Percentiles rank a stretch among this genome's conserved stretches.
phyloP scores from a whole-genome alignment of 2,329 filamentous ascomycete species.

The Diplodia intermedia region DNA sequence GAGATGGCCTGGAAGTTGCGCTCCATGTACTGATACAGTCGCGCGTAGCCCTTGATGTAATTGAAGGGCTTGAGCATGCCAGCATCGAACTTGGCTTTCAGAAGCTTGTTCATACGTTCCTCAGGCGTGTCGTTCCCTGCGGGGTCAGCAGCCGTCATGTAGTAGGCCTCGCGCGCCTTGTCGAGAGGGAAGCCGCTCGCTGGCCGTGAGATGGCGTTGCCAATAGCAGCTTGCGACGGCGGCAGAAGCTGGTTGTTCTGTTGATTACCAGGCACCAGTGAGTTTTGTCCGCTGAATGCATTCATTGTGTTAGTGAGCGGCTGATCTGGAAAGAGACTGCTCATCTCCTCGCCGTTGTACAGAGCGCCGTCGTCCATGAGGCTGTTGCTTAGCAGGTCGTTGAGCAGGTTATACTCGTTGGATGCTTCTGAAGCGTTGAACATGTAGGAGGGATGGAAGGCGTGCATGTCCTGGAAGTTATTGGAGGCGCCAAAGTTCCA shows the following conservation, averaged over 20 bases:
- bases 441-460: conserved; percentile 92
- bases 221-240: conserved; percentile 53
- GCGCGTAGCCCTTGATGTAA: conserved; percentile 94
- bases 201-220: conserved; percentile 66
- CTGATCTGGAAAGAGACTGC: conserved; percentile 65
- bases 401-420: conserved; percentile 95
- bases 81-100: conserved; percentile 95
- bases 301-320: conserved; percentile 57
- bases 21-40: conserved; percentile 90
- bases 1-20: conserved; percentile 80
- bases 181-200: conserved; percentile 69
- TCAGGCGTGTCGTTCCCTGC: conserved; percentile 86
- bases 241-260: conserved; percentile 53
- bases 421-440: conserved; percentile 92
- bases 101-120: conserved; percentile 91
- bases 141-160: conserved; percentile 94
- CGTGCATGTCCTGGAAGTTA: conserved; percentile 93
- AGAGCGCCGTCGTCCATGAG: conserved; percentile 73
- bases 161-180: conserved; percentile 82
- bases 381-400: conserved; percentile 93
- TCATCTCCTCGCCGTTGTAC: conserved; percentile 49
- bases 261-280: conserved; percentile 50
- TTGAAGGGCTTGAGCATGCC: conserved; percentile 96
- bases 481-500: conserved; percentile 76
- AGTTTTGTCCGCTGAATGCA: conserved; percentile 44